These are phyloP conservation scores for Neonectria ditissima DNA, from an alignment of 2,329 filamentous ascomycete genomes.

Conservation along the genomic window DNA sequence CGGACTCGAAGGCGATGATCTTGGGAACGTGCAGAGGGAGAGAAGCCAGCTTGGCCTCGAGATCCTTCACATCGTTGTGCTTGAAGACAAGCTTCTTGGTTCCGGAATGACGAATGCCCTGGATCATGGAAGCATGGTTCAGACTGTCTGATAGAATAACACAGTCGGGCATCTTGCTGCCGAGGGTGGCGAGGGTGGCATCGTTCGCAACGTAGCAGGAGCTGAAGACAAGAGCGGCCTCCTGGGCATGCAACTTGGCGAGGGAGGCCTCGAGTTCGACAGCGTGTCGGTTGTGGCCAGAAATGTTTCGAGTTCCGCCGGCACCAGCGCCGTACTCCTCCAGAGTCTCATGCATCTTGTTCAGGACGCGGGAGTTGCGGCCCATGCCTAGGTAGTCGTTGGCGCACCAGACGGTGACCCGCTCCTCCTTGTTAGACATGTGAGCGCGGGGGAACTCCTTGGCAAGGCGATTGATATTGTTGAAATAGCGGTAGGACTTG, in stretches of 20 bases:
- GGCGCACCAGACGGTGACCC: slow-evolving; percentile 98
- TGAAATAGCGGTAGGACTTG: slow-evolving; percentile 99
- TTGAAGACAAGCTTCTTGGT: slow-evolving; percentile 99
- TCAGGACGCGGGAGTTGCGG: slow-evolving; percentile 85
- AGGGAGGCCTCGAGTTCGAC: slow-evolving; percentile 84
- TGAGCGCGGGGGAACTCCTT: slow-evolving; percentile 97
- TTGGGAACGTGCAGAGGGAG: slow-evolving; percentile 89
- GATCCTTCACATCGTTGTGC: slow-evolving; percentile 94
- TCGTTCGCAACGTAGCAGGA: slow-evolving; percentile 99
- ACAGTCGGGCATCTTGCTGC: slow-evolving; percentile 94
- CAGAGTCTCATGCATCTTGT: slow-evolving; percentile 93
- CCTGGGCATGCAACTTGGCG: slow-evolving; percentile 91
- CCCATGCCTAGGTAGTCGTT: slow-evolving; percentile 99
- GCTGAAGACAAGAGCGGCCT: slow-evolving; percentile 92
- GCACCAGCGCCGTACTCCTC: slow-evolving; percentile 96
- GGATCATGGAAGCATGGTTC: slow-evolving; percentile 99
- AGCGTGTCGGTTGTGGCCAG: slow-evolving; percentile 96
- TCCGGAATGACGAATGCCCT: slow-evolving; percentile 96
- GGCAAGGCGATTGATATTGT: slow-evolving; percentile 99
- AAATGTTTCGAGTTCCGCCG: slow-evolving; percentile 96
- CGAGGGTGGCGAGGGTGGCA: slow-evolving; percentile 94
- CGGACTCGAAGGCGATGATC: slow-evolving; percentile 98
- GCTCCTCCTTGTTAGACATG: slow-evolving; percentile 83
- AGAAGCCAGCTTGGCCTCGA: slow-evolving; percentile 92
- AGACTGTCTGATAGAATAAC: slow-evolving; percentile 97